These are phyloP conservation scores for Crithidia brevicula DNA, from an alignment of 208 protist species.

Conservation along the genomic window DNA sequence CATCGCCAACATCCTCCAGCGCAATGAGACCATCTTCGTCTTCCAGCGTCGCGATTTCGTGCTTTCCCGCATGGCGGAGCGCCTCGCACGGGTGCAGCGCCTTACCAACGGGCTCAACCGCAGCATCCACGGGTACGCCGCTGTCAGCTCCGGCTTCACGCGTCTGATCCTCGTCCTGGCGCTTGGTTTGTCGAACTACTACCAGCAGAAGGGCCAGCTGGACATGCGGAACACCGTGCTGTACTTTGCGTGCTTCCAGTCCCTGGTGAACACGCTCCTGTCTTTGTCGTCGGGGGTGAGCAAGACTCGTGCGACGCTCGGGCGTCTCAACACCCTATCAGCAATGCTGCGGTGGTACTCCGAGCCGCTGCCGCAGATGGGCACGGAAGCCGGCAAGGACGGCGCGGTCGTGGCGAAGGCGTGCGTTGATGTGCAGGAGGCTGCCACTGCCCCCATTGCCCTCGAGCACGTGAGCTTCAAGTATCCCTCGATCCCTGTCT, in stretches of 20 bases:
- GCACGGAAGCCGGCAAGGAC: background rate
- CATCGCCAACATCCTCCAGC: conserved; percentile 65
- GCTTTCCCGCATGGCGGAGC: conserved; percentile 35
- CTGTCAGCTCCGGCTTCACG: conserved; percentile 53
- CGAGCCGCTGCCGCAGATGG: conserved; percentile 24
- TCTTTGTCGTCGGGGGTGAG: conserved; percentile 46
- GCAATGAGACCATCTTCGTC: conserved; percentile 68
- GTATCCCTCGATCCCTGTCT: conserved; percentile 58
- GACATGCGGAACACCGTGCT: conserved; percentile 64
- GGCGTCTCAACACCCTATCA: conserved; percentile 52
- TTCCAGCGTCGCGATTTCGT: conserved; percentile 65
- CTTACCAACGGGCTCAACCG: conserved; percentile 44
- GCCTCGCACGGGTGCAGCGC: conserved; percentile 23
- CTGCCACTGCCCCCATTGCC: conserved; percentile 25
- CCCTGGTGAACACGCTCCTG: conserved; percentile 53
- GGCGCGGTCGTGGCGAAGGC: background rate
- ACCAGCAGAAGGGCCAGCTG: conserved; percentile 54
- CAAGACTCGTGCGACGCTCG: conserved; percentile 42
- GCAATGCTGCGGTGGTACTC: conserved; percentile 65
- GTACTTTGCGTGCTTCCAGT: conserved; percentile 75
- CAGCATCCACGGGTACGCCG: conserved; percentile 71
- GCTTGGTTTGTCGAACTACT: conserved; percentile 61
- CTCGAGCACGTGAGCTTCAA: conserved; percentile 51
- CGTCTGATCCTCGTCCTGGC: conserved; percentile 73
- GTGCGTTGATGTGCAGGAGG: conserved; percentile 21